Evolutionary conservation across 2,329 filamentous ascomycete genomes (phyloP).

Genomic region (Rutstroemia sydowiana): DNA sequence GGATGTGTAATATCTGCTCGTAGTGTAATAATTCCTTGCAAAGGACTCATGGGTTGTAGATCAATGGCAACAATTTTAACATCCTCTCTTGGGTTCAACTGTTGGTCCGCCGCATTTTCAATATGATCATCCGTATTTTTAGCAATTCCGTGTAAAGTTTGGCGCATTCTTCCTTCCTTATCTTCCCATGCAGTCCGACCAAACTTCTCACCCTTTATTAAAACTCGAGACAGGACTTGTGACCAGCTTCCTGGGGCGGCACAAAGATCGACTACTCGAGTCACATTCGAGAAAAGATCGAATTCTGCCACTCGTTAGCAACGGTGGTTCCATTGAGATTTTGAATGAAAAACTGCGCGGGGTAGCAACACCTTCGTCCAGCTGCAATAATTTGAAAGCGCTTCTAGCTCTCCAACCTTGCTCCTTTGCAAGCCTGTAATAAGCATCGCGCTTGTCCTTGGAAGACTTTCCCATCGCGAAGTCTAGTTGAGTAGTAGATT

Average conservation of each 20-base stretch:
- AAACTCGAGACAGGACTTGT: conserved; percentile 84
- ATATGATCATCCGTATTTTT: not conserved
- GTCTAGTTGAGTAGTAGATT: not conserved
- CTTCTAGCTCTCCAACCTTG: conserved; percentile 96
- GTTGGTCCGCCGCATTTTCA: conserved; percentile 24
- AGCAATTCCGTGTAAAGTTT: conserved; percentile 45
- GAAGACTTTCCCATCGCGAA: conserved; percentile 86
- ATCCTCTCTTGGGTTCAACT: conserved; percentile 48
- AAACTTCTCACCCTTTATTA: conserved; percentile 91
- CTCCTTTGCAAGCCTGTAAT: conserved; percentile 96
- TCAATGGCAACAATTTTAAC: conserved; percentile 96
- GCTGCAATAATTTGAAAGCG: conserved; percentile 93
- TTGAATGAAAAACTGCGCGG: not conserved
- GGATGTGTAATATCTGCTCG: conserved; percentile 97
- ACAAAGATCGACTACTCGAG: conserved; percentile 89
- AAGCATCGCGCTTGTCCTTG: conserved; percentile 97
- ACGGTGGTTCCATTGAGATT: not conserved
- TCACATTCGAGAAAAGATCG: conserved; percentile 84
- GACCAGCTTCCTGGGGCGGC: conserved; percentile 96
- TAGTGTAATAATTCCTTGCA: conserved; percentile 86
- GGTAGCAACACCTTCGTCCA: conserved; percentile 60
- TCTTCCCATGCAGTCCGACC: conserved; percentile 83
- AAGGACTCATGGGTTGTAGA: conserved; percentile 87
- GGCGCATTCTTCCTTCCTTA: conserved; percentile 59
- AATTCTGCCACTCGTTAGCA: conserved; percentile 53